These are phyloP conservation scores for Naumovozyma dairenensis DNA, from an alignment of 805 yeast species.

Conservation along the genomic window DNA sequence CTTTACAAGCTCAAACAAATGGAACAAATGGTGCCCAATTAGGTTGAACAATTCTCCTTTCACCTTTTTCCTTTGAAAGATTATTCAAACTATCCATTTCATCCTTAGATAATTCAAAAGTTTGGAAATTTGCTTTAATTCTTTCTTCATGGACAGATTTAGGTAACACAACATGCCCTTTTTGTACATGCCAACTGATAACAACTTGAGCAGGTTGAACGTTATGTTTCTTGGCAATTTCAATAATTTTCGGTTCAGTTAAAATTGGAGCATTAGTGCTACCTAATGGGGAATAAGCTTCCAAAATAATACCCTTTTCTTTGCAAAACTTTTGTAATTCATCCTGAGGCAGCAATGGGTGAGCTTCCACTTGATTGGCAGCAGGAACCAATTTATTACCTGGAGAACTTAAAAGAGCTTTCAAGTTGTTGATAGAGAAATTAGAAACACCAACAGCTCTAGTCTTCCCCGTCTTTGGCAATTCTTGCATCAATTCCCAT, in stretches of 20 bases:
- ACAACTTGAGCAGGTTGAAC: conserved; percentile 41
- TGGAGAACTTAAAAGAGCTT: conserved; percentile 39
- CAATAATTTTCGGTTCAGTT: conserved; percentile 33
- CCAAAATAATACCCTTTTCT: conserved; percentile 43
- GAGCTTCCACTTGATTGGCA: conserved; percentile 66
- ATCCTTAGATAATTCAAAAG: conserved; percentile 27
- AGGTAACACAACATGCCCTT: conserved; percentile 46
- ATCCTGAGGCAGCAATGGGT: conserved; percentile 60
- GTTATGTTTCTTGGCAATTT: conserved; percentile 34
- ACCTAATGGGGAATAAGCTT: conserved; percentile 77
- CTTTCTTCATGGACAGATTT: conserved; percentile 38
- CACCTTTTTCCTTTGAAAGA: conserved; percentile 22
- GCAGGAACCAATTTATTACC: conserved; percentile 51
- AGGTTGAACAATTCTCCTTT: conserved; percentile 24
- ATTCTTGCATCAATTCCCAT: conserved; percentile 53
- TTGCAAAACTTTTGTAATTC: conserved; percentile 46
- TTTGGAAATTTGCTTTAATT: conserved; percentile 31
- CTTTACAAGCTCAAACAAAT: conserved; percentile 3
- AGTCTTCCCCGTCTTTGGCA: conserved; percentile 41
- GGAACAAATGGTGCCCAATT: conserved; percentile 19
- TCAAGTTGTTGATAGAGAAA: conserved; percentile 45
- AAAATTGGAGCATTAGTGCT: conserved; percentile 45
- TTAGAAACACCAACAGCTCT: conserved; percentile 74
- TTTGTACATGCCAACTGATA: conserved; percentile 49
- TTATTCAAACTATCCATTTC: conserved; percentile 27